A percentile compares a stretch with the other conserved stretches of the same genome.
These are phyloP conservation scores for Hyphopichia burtonii DNA, from an alignment of 1,139 yeast species.

Conservation along the genomic window DNA sequence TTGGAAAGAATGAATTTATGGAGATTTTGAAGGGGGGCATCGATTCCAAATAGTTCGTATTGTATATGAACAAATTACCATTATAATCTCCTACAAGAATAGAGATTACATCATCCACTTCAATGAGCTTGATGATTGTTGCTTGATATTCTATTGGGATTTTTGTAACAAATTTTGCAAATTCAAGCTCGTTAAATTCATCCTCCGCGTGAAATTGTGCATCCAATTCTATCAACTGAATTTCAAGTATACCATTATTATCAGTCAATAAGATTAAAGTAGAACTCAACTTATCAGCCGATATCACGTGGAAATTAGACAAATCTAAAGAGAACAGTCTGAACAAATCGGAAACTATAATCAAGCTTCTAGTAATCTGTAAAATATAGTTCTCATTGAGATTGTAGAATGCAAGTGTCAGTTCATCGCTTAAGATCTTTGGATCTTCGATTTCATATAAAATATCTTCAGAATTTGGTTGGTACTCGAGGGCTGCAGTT, in stretches of 20 bases:
- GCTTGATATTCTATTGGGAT: conserved; percentile 14
- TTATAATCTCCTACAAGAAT: conserved; percentile 21
- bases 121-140: conserved; percentile 15
- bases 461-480: conserved; percentile 14
- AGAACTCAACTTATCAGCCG: conserved; percentile 13
- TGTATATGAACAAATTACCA: conserved; percentile 10
- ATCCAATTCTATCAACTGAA: conserved; percentile 1
- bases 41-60: not conserved
- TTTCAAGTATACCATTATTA: not conserved
- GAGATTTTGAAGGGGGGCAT: not conserved
- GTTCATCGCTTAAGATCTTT: conserved; percentile 10
- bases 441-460: conserved; percentile 27
- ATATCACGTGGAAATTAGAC: conserved; percentile 12
- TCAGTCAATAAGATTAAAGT: conserved; percentile 5
- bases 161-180: not conserved
- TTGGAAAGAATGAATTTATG: not conserved
- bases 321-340: conserved; percentile 8
- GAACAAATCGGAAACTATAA: conserved; percentile 22
- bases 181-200: conserved; percentile 3
- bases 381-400: conserved; percentile 13
- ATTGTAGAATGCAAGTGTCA: conserved; percentile 13
- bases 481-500: conserved; percentile 35
- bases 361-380: conserved; percentile 31
- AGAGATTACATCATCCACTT: conserved; percentile 2
- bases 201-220: conserved; percentile 1